Conservation (phyloP, 1,284 basidiomycete species). For the Phylloboletellus chloephorus region DNA sequence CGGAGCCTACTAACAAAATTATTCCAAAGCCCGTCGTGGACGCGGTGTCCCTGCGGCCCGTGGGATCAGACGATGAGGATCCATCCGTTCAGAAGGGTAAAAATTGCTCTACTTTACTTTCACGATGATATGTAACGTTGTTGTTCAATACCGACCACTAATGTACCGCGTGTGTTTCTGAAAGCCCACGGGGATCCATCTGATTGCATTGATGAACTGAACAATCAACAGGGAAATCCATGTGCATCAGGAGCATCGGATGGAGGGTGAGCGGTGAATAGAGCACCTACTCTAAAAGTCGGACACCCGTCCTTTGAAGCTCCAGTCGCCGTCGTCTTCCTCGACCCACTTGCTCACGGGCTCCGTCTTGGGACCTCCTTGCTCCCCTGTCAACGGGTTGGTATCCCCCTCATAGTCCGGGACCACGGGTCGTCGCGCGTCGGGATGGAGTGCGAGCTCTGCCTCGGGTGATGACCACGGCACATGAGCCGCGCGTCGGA, state of each 20-base stretch:
- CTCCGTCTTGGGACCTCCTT: slow-evolving; percentile 72
- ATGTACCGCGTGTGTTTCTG: too few relatives aligned
- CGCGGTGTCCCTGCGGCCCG: slow-evolving; percentile 70
- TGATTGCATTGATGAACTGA: too few relatives aligned
- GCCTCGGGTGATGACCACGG: slow-evolving; percentile 39
- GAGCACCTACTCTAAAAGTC: slow-evolving; percentile 56
- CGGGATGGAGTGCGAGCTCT: slow-evolving; percentile 55
- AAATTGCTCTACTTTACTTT: slow-evolving; percentile 10
- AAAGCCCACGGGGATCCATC: too few relatives aligned
- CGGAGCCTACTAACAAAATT: slow-evolving; percentile 9
- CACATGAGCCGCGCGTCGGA: slow-evolving; percentile 54
- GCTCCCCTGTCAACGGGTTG: slow-evolving; percentile 71
- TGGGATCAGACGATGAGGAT: slow-evolving; percentile 67
- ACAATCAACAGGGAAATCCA: too few relatives aligned
- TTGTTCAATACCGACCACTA: slow-evolving; percentile 10
- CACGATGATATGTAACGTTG: slow-evolving; percentile 14
- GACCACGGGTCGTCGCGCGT: slow-evolving; percentile 52
- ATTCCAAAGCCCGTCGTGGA: slow-evolving; percentile 67
- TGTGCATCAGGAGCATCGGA: slow-evolving; percentile 1
- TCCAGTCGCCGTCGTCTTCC: slow-evolving; percentile 69
- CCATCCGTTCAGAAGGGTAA: background rate
- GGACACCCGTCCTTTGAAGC: slow-evolving; percentile 75
- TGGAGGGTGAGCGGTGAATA: background rate
- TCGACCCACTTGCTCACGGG: slow-evolving; percentile 56
- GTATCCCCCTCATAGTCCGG: slow-evolving; percentile 69